Evolutionary conservation across 139 green algal genomes (phyloP), one percentile per base, ranked within the genome.

Genomic region (Chlamydomonas eustigma): DNA sequence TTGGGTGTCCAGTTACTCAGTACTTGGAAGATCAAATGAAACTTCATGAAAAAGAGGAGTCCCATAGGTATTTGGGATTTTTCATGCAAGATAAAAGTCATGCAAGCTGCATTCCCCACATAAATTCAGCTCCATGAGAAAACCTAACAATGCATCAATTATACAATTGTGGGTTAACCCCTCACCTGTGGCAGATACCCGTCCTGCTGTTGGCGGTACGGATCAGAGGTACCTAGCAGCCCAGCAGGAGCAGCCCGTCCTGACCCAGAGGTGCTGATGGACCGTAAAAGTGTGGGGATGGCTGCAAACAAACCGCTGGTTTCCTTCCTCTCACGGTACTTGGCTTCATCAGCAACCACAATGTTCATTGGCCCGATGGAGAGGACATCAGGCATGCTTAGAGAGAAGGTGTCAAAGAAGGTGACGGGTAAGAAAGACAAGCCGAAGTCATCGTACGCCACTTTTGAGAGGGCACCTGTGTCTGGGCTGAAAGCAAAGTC

Each of bases 401-500:
- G 28, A 4, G 77, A 82, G 77, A 78, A 90, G 66, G 71, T 84
- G 80, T 82, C 83, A 51, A 95, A 83, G 44, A 95, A 84, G 32
- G 72, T 50, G 37, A 87, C 71, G 3, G 91, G 91, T 32, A 96
- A 73, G 36, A 83, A 84, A 39, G 81, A 80, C 31, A 91, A 70
- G 12, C 91, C 91, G 75, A 96, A 89, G 71, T 84, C 80, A 74
- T 96, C 91, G 64, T 88, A 94, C 6, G 76, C 75, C 39, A 96
- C 76, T 39, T 73, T 76, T 35, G 44, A 36, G 33, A 96, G 79
- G 33, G 70, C 67, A 30, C 91, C 91, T 3, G 39, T 86, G 76
- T 96, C 91, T 0, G 91, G 91, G 64, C 76, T 84, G 80, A 96
- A 96, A 4, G 81, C 38, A 24, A 90, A 88, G 78, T 94, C 91